These are phyloP conservation scores for Verticillium longisporum DNA, from an alignment of 2,329 filamentous ascomycete species.

Conservation along the genomic window DNA sequence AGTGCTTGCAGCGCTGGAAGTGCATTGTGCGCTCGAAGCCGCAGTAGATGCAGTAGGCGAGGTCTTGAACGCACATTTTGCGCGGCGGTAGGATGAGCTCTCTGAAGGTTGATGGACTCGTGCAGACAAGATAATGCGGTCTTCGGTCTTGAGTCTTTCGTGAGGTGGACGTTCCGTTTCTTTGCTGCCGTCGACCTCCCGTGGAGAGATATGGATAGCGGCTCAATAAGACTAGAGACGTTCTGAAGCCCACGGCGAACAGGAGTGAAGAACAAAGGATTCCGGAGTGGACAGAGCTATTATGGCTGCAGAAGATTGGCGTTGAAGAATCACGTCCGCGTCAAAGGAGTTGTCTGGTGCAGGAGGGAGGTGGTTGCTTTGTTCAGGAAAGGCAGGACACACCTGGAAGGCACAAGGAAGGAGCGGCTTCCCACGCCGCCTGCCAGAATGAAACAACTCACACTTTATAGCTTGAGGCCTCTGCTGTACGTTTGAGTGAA, in stretches of 20 bases:
- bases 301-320: background rate
- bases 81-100: background rate
- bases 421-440: background rate
- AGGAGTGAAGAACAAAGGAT: background rate
- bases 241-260: background rate
- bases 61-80: constrained; percentile 11
- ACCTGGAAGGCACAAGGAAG: background rate
- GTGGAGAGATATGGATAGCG: no score
- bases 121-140: background rate
- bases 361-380: background rate
- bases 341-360: background rate
- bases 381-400: background rate
- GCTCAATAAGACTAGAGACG: no score
- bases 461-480: background rate
- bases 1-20: constrained; percentile 8
- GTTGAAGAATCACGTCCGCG: background rate
- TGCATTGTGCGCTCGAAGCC: constrained; percentile 10
- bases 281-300: background rate
- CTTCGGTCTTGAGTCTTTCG: background rate
- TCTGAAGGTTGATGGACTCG: background rate
- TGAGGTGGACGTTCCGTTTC: background rate
- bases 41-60: constrained; percentile 10
- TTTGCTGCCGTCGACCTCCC: background rate
- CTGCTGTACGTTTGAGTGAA: background rate
- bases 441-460: background rate